phyloP scores from a whole-genome alignment of 1,284 basidiomycete genomes.

The Volvariella volvacea region DNA sequence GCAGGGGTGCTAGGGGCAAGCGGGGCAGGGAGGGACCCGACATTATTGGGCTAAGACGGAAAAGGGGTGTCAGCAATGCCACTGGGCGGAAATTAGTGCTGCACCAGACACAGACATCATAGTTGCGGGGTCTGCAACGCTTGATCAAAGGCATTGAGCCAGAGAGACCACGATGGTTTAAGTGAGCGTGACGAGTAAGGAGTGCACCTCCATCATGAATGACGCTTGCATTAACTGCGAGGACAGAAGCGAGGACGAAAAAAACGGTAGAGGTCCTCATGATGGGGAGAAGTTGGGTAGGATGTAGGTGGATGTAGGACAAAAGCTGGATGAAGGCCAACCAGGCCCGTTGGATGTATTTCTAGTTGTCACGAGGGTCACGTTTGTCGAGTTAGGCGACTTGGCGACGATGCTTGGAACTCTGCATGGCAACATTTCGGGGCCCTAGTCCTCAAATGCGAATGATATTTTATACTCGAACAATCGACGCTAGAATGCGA shows the following conservation, averaged over 20 bases:
- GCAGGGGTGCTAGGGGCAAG: background rate
- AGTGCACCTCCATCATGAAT: constrained; percentile 21
- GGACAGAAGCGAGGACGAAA: constrained; percentile 31
- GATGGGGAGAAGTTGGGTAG: constrained; percentile 8
- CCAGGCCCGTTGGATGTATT: background rate
- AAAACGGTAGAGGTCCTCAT: constrained; percentile 31
- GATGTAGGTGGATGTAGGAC: background rate
- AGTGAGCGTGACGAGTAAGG: constrained; percentile 25
- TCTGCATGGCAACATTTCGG: no score
- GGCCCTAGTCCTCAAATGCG: no score
- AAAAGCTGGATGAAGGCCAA: background rate
- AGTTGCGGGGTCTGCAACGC: constrained; percentile 22
- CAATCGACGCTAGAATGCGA: no score
- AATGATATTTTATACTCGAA: no score
- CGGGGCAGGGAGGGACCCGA: background rate
- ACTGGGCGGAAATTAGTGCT: no score
- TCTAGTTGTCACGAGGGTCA: background rate
- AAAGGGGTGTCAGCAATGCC: no score
- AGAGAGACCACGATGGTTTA: constrained; percentile 19
- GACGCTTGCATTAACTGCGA: constrained; percentile 30
- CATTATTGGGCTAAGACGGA: no score
- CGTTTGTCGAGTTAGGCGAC: no score
- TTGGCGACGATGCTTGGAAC: no score
- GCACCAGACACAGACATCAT: constrained; percentile 10
- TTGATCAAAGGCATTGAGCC: constrained; percentile 14